phyloP scores from a whole-genome alignment of 1,284 basidiomycete species.

The Heterobasidion annosum region DNA sequence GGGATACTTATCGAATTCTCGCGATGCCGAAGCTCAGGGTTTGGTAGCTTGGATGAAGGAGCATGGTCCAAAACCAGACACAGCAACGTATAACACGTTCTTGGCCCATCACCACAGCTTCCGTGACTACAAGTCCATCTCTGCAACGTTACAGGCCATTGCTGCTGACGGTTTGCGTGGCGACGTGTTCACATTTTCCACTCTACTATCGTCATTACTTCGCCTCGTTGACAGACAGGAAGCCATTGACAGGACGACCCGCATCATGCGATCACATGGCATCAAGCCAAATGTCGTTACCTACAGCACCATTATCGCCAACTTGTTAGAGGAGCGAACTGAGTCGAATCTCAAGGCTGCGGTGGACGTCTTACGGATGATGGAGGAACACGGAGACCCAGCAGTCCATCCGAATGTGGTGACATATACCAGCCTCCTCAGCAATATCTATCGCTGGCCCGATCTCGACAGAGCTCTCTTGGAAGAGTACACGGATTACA shows the following conservation, averaged over 20 bases:
- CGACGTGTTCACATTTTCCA: conserved; percentile 77
- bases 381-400: conserved; percentile 51
- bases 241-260: conserved; percentile 51
- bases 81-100: conserved; percentile 74
- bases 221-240: conserved; percentile 59
- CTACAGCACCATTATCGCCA: conserved; percentile 67
- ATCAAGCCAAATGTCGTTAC: conserved; percentile 64
- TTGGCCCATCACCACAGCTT: conserved; percentile 55
- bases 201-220: conserved; percentile 60
- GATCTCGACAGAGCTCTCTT: conserved; percentile 34
- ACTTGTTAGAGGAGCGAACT: conserved; percentile 50
- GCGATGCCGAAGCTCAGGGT: conserved; percentile 31
- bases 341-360: conserved; percentile 49
- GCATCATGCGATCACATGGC: conserved; percentile 68
- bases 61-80: conserved; percentile 54
- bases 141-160: conserved; percentile 46
- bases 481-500: conserved; percentile 35
- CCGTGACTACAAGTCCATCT: conserved; percentile 52
- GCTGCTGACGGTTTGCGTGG: conserved; percentile 43
- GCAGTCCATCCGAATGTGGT: conserved; percentile 54
- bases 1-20: conserved; percentile 41
- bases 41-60: conserved; percentile 40
- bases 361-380: conserved; percentile 55
- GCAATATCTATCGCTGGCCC: conserved; percentile 44
- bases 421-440: conserved; percentile 65